Base-by-base conservation (phyloP, 2,329 filamentous ascomycete genomes). In the Intubia oerlemansii region DNA sequence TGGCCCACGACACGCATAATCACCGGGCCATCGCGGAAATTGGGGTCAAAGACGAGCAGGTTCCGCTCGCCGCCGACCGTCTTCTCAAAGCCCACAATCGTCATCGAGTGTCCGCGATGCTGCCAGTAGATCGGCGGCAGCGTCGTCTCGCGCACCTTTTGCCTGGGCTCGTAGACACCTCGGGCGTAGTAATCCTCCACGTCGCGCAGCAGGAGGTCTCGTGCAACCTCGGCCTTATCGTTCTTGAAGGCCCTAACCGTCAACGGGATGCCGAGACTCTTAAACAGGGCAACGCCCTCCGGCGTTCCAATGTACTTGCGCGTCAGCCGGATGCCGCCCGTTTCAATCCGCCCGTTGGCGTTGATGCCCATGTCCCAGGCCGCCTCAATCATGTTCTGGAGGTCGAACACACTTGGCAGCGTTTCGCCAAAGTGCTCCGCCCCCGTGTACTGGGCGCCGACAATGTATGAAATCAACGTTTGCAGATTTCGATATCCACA, bases 401-500 rank as follows among this genome's bases (percentile, higher is more conserved):
- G 66, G 28, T 73, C 57, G 30, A 93, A 66, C 17, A 95, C 77
- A 3, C 68, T 70, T 0, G 88, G 85, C 5, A 84, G 53, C 2
- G 52, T 55, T 5, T 55, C 53, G 2, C 55, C 48, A 34, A 91
- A 78, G 27, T 55, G 50, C 23, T 71, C 56, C 34, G 62, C 49
- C 0, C 76, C 78, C 10, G 56, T 49, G 10, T 56, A 56, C 22
- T 54, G 47, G 2, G 65, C 52, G 7, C 61, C 63, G 33, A 72
- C 65, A 13, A 93, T 66, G 45, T 80, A 84, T 0, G 82, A 85
- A 10, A 75, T 55, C 39, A 93, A 50, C 71, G 90, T 90, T 46
- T 95, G 88, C 18, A 92, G 90, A 43, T 91, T 95, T 23, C 85
- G 66, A 46, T 93, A 95, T 4, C 85, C 85, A 45, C 85, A 95